Evolutionary conservation across 495 filamentous ascomycete species (phyloP), one percentile per base, ranked within the genome.

Genomic region (Aspergillus sparsus): DNA sequence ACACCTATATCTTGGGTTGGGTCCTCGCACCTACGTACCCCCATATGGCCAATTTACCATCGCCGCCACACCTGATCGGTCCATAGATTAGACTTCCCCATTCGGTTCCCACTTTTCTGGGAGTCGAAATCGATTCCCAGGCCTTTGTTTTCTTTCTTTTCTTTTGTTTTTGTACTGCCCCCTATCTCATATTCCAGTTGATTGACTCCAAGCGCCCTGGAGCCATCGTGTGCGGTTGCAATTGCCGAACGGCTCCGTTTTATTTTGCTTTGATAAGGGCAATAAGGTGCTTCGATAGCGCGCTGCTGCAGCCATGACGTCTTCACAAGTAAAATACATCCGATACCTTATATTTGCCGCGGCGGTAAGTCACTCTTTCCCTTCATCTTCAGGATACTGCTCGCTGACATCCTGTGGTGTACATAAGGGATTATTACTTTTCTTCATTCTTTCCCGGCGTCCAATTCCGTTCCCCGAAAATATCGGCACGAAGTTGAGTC

Each of bases 291-390:
- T 58, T 18, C 35, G 55, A 53, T 16, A 55, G 61, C 42, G 36
- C 52, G 45, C 60, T 55, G 51, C 62, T 58, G 37, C 62, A 72
- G 80, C 51, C 62, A 92, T 92, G 89, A 84, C 86, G 63, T 77
- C 85, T 41, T 80, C 85, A 58, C 83, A 82, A 51, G 82, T 82
- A 61, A 85, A 86, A 74, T 89, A 89, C 72, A 71, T 93, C 70
- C 91, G 95, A 71, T 97, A 98, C 76, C 86, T 97, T 63, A 76
- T 97, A 59, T 85, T 97, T 66, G 88, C 92, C 58, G 84, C 91
- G 68, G 86, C 95, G 64, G 94, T 98, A 77, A 71, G 90, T 79
- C 39, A 35, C 18, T 36, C 21, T 31, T 36, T 0, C 33, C 42
- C 16, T 10, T 45, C 15, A 13, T 39, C 8, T 34, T 15, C 44